Conservation (phyloP, 225 moss, liverwort and hornwort genomes). For the Antitrichia curtipendula region DNA sequence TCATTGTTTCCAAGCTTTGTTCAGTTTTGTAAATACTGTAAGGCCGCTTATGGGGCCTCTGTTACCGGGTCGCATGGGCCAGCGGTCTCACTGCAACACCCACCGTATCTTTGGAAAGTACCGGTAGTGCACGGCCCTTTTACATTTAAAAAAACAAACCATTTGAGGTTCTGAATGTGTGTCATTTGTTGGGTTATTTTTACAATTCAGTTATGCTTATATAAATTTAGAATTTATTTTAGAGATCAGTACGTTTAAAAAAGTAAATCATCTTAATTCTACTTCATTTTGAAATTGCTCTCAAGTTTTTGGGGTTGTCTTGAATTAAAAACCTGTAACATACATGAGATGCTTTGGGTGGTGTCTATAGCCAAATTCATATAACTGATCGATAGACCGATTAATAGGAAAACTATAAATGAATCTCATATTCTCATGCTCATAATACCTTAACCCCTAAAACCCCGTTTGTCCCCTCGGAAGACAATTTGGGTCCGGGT, state of each 20-base stretch:
- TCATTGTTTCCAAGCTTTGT: neutral
- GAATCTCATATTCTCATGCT: neutral
- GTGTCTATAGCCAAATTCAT: neutral
- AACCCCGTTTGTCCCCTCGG: too few species aligned
- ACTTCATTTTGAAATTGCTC: neutral
- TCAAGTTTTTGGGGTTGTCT: neutral
- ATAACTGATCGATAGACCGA: too few species aligned
- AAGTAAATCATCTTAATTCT: neutral
- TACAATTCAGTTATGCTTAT: neutral
- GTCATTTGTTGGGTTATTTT: neutral
- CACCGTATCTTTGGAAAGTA: neutral
- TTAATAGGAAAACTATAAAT: neutral
- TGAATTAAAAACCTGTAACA: neutral
- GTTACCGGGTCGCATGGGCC: neutral
- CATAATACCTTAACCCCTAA: neutral
- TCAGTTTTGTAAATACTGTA: neutral
- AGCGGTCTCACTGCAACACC: neutral
- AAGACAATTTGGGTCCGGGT: too few species aligned
- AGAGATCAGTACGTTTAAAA: neutral
- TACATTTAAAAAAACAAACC: too few species aligned
- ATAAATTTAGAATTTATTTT: neutral
- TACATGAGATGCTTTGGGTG: neutral
- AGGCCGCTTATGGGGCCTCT: neutral
- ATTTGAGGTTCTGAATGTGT: neutral
- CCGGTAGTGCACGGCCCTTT: neutral